Evolutionary conservation across 106 monocot species (phyloP).

Genomic region (Dactylorhiza incarnata): DNA sequence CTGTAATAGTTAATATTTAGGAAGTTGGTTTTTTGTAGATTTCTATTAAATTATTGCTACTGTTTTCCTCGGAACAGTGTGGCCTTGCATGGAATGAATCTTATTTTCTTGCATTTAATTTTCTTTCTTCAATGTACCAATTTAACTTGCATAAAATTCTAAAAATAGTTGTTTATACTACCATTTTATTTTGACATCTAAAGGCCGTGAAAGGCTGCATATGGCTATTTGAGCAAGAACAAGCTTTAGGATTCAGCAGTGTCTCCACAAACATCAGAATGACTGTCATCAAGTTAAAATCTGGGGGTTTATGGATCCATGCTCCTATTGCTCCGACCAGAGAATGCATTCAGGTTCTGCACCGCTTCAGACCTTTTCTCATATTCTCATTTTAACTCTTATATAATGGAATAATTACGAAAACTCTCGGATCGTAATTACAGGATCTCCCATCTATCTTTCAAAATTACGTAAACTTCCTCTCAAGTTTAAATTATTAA

Average conservation of each 20-base stretch:
- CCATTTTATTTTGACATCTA: background rate
- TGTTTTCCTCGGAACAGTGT: background rate
- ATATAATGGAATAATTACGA: no score
- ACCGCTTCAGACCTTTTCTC: background rate
- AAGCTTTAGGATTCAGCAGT: constrained; percentile 96
- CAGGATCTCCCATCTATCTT: no score
- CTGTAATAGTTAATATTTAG: background rate
- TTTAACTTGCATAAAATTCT: background rate
- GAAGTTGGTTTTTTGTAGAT: background rate
- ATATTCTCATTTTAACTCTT: background rate
- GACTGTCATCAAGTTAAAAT: constrained; percentile 93
- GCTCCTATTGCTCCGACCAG: constrained; percentile 95
- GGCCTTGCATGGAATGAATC: background rate
- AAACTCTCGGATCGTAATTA: no score
- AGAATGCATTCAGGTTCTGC: constrained; percentile 86
- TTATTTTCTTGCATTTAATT: background rate
- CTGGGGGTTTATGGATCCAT: constrained; percentile 95
- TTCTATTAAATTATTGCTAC: background rate
- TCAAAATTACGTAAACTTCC: no score
- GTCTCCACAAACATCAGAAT: constrained; percentile 96
- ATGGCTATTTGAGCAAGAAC: constrained; percentile 99
- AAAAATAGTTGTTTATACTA: background rate
- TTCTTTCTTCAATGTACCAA: background rate
- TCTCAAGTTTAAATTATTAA: no score
- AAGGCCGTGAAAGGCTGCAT: constrained; percentile 80